Evolutionary conservation across 306 rosid genomes (phyloP).

Genomic region (Pyrus betulifolia): DNA sequence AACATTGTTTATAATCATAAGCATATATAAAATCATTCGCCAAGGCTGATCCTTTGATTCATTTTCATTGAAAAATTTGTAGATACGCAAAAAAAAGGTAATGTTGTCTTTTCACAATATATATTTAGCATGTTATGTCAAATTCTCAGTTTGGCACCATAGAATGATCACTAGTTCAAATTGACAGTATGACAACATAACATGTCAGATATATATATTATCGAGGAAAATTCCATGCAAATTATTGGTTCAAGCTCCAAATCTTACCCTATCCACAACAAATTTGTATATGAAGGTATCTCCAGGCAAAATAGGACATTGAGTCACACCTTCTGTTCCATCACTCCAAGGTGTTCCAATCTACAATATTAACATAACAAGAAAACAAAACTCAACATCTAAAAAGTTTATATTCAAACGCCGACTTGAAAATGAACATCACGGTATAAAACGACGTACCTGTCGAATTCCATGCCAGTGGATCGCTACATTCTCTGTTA

Average conservation of each 20-base stretch:
- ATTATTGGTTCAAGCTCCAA: not conserved
- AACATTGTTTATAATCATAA: not conserved
- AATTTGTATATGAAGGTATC: slow-evolving; percentile 66
- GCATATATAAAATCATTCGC: no score
- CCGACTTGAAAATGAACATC: not conserved
- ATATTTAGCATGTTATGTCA: no score
- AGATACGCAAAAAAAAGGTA: not conserved
- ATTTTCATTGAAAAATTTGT: not conserved
- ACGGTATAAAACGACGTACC: slow-evolving; percentile 17
- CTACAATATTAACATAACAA: slow-evolving; percentile 15
- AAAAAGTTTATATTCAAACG: not conserved
- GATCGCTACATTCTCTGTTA: slow-evolving; percentile 68
- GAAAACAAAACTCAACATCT: not conserved
- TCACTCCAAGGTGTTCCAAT: slow-evolving; percentile 91
- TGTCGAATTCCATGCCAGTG: slow-evolving; percentile 97
- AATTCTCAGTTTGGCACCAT: no score
- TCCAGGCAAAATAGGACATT: slow-evolving; percentile 76
- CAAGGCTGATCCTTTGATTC: not conserved
- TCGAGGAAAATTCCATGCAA: not conserved
- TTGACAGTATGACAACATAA: not conserved
- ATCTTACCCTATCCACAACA: slow-evolving; percentile 74
- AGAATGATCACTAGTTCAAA: no score
- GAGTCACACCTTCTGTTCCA: slow-evolving; percentile 91
- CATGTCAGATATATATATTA: not conserved
- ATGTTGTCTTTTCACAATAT: not conserved